phyloP scores from a whole-genome alignment of 2,329 filamentous ascomycete species.

The Apiospora hydei region DNA sequence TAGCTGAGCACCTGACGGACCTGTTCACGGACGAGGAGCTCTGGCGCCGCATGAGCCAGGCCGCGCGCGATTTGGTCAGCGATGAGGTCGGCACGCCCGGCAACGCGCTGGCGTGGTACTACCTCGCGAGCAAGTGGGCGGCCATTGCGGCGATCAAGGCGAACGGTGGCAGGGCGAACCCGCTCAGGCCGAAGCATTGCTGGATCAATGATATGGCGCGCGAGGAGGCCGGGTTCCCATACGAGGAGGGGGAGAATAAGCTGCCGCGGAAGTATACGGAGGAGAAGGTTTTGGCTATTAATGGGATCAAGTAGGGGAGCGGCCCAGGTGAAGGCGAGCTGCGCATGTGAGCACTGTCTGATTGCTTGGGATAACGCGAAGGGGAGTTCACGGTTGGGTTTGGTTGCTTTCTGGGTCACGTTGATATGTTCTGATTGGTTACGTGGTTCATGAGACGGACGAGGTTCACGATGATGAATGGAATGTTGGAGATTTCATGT shows the following conservation, averaged over 20 bases:
- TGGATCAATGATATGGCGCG: conserved; percentile 82
- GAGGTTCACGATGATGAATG: neutral
- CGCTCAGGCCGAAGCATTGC: conserved; percentile 26
- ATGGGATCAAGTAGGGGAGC: neutral
- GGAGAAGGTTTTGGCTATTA: conserved; percentile 21
- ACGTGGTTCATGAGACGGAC: neutral
- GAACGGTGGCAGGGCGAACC: conserved; percentile 48
- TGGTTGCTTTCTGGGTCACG: neutral
- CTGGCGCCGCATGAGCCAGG: conserved; percentile 71
- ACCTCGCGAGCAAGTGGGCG: conserved; percentile 72
- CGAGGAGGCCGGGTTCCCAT: conserved; percentile 66
- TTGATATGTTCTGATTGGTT: neutral
- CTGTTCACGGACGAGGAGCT: conserved; percentile 71
- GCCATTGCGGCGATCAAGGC: conserved; percentile 57
- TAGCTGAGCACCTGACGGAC: conserved; percentile 70
- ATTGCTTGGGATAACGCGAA: neutral
- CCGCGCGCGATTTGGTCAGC: conserved; percentile 71
- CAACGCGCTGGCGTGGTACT: conserved; percentile 79
- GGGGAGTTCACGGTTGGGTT: neutral
- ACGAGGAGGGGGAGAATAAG: conserved; percentile 65
- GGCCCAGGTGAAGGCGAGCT: neutral
- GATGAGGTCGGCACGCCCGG: conserved; percentile 85
- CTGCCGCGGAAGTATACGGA: conserved; percentile 59
- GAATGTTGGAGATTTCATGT: neutral
- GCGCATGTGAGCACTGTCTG: neutral